A percentile compares a stretch with the other conserved stretches of the same genome.
Conservation (phyloP, 352 stramenopile species). For the Phytophthora constricta region DNA sequence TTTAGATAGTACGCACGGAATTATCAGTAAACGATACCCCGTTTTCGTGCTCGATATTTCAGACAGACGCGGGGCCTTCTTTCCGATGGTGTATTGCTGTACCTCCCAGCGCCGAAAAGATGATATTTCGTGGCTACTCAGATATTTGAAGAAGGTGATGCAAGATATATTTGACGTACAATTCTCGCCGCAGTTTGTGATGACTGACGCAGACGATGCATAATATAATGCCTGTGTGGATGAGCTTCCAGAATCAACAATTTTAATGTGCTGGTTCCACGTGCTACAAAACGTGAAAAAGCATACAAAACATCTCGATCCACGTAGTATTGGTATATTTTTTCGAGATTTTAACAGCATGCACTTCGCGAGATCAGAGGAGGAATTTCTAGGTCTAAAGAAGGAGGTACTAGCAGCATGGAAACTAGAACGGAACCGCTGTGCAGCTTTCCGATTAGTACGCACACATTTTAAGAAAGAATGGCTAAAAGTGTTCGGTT, state of each 20-base stretch:
- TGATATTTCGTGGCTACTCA: constrained; percentile 13
- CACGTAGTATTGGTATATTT: not conserved
- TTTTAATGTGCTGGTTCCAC: constrained; percentile 23
- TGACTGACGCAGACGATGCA: constrained; percentile 10
- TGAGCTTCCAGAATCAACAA: not conserved
- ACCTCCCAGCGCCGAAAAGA: constrained; percentile 6
- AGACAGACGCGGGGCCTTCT: constrained; percentile 1
- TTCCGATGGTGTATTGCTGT: constrained; percentile 12
- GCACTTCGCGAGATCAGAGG: constrained; percentile 4
- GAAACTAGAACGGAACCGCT: no score
- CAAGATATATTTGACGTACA: not conserved
- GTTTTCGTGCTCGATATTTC: constrained; percentile 11
- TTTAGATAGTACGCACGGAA: constrained; percentile 15
- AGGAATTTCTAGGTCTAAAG: not conserved
- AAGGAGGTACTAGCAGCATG: not conserved
- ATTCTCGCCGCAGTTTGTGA: constrained; percentile 1
- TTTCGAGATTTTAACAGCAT: constrained; percentile 9
- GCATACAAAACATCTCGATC: not conserved
- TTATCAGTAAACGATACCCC: constrained; percentile 4
- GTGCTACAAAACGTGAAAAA: constrained; percentile 16
- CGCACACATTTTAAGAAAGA: no score
- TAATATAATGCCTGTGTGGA: constrained; percentile 6
- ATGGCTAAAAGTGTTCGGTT: no score
- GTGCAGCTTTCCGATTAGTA: no score
- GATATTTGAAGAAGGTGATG: constrained; percentile 6